Evolutionary conservation across 805 yeast species (phyloP).

Genomic region (Yarrowia yakushimensis): DNA sequence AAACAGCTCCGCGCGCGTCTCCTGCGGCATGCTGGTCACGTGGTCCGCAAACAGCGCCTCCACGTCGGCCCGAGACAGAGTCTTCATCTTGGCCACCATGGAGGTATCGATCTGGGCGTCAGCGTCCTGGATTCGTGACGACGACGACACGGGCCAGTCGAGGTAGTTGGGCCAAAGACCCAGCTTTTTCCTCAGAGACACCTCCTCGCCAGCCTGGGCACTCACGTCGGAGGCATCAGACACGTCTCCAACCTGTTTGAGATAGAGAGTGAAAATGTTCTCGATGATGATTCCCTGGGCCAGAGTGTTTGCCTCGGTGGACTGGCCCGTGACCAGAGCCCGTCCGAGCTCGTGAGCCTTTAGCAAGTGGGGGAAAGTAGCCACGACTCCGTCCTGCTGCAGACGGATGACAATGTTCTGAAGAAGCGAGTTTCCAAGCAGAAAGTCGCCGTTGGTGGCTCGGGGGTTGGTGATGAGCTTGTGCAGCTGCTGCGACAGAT

Average conservation of each 20-base stretch:
- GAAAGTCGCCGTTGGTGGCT: slow-evolving; percentile 21
- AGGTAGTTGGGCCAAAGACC: slow-evolving; percentile 22
- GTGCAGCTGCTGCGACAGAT: background rate
- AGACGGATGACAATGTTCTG: slow-evolving; percentile 12
- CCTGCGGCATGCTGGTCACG: slow-evolving; percentile 16
- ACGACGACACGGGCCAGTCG: slow-evolving; percentile 17
- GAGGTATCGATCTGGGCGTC: slow-evolving; percentile 20
- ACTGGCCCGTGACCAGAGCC: slow-evolving; percentile 9
- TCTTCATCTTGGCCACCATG: slow-evolving; percentile 6
- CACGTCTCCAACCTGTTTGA: slow-evolving; percentile 14
- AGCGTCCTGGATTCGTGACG: slow-evolving; percentile 21
- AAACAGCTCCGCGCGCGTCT: slow-evolving; percentile 6
- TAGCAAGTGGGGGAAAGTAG: slow-evolving; percentile 8
- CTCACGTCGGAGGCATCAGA: background rate
- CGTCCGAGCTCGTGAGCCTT: slow-evolving; percentile 14
- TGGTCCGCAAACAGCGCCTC: slow-evolving; percentile 11
- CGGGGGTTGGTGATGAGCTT: background rate
- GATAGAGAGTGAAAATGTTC: slow-evolving; percentile 7
- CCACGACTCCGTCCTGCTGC: slow-evolving; percentile 24
- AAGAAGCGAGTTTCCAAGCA: slow-evolving; percentile 10
- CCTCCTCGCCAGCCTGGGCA: slow-evolving; percentile 2
- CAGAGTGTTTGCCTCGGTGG: slow-evolving; percentile 6
- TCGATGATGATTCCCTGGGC: slow-evolving; percentile 14
- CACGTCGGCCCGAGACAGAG: background rate
- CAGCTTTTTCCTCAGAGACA: background rate